Conservation (phyloP, 2,329 filamentous ascomycete species). For the Cucurbitaria berberidis region DNA sequence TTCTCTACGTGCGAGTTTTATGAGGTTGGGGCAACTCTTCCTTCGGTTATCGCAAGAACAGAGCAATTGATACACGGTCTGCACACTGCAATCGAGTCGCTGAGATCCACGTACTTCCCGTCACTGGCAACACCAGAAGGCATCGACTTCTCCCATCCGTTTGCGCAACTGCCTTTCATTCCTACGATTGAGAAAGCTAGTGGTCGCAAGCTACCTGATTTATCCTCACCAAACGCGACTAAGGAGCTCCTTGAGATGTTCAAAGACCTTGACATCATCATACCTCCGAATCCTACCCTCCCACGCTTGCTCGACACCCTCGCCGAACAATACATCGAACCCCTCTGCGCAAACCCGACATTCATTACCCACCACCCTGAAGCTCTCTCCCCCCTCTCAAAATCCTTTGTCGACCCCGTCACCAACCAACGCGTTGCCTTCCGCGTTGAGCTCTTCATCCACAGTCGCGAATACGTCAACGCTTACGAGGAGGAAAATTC, state of each 20-base stretch:
- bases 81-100: constrained; percentile 48
- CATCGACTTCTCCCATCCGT: constrained; percentile 64
- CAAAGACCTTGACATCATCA: constrained; percentile 53
- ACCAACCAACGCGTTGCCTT: constrained; percentile 76
- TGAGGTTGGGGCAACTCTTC: constrained; percentile 78
- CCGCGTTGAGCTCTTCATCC: constrained; percentile 83
- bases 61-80: constrained; percentile 67
- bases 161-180: constrained; percentile 78
- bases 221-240: constrained; percentile 60
- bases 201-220: constrained; percentile 66
- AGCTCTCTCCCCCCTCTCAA: constrained; percentile 88
- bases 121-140: constrained; percentile 51
- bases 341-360: constrained; percentile 72
- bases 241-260: constrained; percentile 65
- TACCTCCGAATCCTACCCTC: constrained; percentile 62
- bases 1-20: constrained; percentile 99
- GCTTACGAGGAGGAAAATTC: constrained; percentile 99
- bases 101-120: constrained; percentile 50
- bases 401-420: constrained; percentile 75
- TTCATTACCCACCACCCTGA: constrained; percentile 92
- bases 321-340: constrained; percentile 77
- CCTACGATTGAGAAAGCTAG: constrained; percentile 75
- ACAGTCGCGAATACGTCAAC: constrained; percentile 84
- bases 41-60: constrained; percentile 76
- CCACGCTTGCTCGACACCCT: constrained; percentile 82